phyloP scores from a whole-genome alignment of 2,329 filamentous ascomycete species.

The Colletotrichum karsti region DNA sequence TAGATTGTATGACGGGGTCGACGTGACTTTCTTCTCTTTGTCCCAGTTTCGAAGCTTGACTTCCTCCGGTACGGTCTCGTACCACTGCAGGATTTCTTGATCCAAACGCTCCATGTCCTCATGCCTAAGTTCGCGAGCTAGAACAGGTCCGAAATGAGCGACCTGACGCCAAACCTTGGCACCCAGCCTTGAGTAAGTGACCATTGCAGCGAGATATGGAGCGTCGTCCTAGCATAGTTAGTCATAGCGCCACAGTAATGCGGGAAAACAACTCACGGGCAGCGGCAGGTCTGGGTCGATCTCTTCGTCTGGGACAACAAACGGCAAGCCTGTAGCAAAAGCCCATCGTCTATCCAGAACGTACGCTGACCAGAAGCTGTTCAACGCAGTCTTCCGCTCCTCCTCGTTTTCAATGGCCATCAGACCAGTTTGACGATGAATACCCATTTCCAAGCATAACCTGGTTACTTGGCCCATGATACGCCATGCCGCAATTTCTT shows the following conservation, averaged over 20 bases:
- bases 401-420: conserved; percentile 73
- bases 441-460: conserved; percentile 81
- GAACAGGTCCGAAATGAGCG: conserved; percentile 69
- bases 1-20: conserved; percentile 69
- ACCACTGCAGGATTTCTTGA: conserved; percentile 87
- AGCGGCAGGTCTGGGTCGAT: conserved; percentile 83
- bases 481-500: conserved; percentile 87
- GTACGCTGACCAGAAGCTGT: conserved; percentile 88
- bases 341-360: conserved; percentile 88
- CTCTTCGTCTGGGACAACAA: conserved; percentile 84
- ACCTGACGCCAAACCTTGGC: conserved; percentile 89
- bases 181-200: conserved; percentile 82
- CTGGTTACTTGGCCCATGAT: conserved; percentile 85
- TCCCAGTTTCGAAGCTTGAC: conserved; percentile 68
- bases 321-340: conserved; percentile 88
- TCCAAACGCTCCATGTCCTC: conserved; percentile 85
- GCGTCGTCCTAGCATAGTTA: conserved; percentile 52
- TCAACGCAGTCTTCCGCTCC: conserved; percentile 73
- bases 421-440: conserved; percentile 83
- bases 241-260: background rate
- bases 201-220: conserved; percentile 85
- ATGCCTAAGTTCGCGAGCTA: conserved; percentile 71
- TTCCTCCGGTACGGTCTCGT: conserved; percentile 74
- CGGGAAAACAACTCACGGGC: conserved; percentile 71
- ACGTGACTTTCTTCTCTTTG: conserved; percentile 59